Evolutionary conservation across 257 asterid species (phyloP).

Genomic region (Coffea eugenioides): DNA sequence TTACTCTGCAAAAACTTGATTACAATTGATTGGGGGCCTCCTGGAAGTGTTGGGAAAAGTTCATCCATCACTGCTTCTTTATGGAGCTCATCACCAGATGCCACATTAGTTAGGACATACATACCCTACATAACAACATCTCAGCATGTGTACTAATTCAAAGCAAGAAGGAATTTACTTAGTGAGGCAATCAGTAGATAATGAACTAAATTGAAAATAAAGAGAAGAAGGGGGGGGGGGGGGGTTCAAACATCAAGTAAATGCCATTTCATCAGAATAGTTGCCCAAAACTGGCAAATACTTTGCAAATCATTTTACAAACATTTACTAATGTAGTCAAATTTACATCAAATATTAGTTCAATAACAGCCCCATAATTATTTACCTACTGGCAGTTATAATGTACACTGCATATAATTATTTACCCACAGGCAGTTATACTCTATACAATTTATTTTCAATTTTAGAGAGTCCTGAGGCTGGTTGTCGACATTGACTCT

Average conservation of each 20-base stretch:
- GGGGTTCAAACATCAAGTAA: neutral
- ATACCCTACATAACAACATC: slow-evolving; percentile 47
- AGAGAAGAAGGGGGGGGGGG: neutral
- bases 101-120: slow-evolving; percentile 70
- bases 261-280: neutral
- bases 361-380: neutral
- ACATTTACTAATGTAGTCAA: neutral
- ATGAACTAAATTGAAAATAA: neutral
- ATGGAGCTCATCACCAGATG: slow-evolving; percentile 91
- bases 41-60: slow-evolving; percentile 47
- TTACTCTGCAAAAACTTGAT: slow-evolving; percentile 62
- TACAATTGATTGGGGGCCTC: slow-evolving; percentile 42
- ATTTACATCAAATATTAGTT: neutral
- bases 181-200: neutral
- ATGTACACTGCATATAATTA: too few relatives aligned
- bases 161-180: neutral
- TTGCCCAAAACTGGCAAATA: neutral
- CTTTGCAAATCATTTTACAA: neutral
- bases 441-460: neutral
- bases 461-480: neutral
- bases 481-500: neutral
- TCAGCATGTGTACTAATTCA: slow-evolving; percentile 3
- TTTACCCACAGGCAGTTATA: too few relatives aligned
- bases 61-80: slow-evolving; percentile 81
- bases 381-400: too few relatives aligned